These are phyloP conservation scores for Auriscalpium microsporum DNA, from an alignment of 768 basidiomycete species.

Conservation along the genomic window DNA sequence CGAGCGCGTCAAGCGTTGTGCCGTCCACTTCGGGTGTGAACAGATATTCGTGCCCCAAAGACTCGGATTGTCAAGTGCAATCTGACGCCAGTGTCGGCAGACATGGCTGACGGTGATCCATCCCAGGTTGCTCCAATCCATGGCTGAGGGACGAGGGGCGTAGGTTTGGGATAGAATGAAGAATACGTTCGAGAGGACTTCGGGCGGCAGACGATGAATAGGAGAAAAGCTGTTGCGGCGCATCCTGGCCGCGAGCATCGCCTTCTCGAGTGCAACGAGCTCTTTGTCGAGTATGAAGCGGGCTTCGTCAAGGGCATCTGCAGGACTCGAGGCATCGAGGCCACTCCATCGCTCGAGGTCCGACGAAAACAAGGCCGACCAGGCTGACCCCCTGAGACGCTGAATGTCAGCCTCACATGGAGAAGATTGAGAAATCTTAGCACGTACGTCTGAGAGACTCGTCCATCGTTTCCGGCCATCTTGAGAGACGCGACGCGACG, in stretches of 20 bases:
- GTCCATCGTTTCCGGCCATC: too few species aligned
- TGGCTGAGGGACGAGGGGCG: background rate
- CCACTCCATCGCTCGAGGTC: background rate
- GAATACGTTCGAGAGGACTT: background rate
- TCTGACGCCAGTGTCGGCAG: background rate
- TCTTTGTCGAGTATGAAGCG: background rate
- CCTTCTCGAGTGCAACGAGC: background rate
- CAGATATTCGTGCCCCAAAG: background rate
- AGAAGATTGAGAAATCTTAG: too few species aligned
- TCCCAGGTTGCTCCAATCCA: background rate
- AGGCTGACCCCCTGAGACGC: too few species aligned
- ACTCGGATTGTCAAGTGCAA: background rate
- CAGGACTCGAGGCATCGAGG: background rate
- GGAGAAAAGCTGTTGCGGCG: background rate
- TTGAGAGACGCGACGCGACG: too few species aligned
- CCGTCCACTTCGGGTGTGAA: background rate
- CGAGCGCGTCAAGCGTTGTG: background rate
- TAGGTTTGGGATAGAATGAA: background rate
- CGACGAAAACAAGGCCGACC: background rate
- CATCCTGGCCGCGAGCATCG: background rate
- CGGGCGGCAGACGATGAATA: background rate
- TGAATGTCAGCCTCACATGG: too few species aligned
- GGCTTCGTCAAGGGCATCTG: background rate
- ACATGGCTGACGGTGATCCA: constrained; percentile 1
- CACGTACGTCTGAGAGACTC: too few species aligned